Evolutionary conservation across 179 eudicot species (phyloP), one percentile per base, ranked within the genome.

Genomic region (Vitellaria paradoxa): DNA sequence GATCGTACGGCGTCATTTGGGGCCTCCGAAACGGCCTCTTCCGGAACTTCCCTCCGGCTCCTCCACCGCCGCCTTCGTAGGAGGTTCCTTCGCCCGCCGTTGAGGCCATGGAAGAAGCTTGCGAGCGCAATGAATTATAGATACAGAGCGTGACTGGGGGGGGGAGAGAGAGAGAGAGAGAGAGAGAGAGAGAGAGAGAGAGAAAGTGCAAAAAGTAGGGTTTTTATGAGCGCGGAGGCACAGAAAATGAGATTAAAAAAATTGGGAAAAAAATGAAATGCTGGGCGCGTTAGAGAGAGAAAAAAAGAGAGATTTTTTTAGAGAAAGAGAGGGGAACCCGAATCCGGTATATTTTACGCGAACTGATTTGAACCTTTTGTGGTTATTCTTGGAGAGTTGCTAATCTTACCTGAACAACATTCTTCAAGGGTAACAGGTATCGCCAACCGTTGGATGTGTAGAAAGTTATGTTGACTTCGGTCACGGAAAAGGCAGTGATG

Each of bases 1-100:
- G 91, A 75, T 87, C 92, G 81, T 94, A 93, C 67, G 97, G 97
- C 59, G 93, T 90, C 63, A 89, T 3, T 9, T 81, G 86, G 57
- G 78, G 15, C 73, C 74, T 78, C 8, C 87, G 82, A 21, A 82
- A 81, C 3, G 87, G 83, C 63, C 76, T 77, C 74, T 78, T 87
- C 55, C 87, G 81, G 77, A 83, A 85, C 75, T 91, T 90, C 0
- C 97, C 97, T 0, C 97, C 97, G 13, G 87, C 79, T 7, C 70
- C 75, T 9, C 59, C 74, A 47, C 81, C 77, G 56, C 49, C 75
- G 42, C 61, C 74, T 46, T 74, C 68, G 46, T 79, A 80, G 23
- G 85, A 77, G 52, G 55, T 68, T 24, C 78, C 89, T 26, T 79
- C 84, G 20, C 77, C 83, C 55, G 85, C 85, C 83, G 80, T 79